phyloP scores from a whole-genome alignment of 768 basidiomycete genomes.

The Suillus weaverae region DNA sequence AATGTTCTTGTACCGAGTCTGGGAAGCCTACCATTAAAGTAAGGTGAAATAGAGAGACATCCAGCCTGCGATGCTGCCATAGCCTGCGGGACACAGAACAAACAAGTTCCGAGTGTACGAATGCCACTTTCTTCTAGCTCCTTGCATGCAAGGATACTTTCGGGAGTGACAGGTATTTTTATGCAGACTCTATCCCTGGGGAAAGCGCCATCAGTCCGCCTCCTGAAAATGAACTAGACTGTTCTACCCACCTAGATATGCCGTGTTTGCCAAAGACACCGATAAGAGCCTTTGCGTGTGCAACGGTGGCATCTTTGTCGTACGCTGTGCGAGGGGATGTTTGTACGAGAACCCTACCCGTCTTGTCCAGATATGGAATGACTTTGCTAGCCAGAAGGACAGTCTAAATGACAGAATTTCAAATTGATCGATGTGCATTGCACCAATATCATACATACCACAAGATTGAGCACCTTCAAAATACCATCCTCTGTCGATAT shows the following conservation, averaged over 20 bases:
- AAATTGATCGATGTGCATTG: not conserved
- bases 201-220: not conserved
- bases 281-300: slow-evolving; percentile 43
- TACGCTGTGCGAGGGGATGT: slow-evolving; percentile 44
- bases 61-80: slow-evolving; percentile 53
- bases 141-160: slow-evolving; percentile 50
- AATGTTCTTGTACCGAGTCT: slow-evolving; percentile 6
- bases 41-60: slow-evolving; percentile 54
- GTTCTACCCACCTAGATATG: slow-evolving; percentile 36
- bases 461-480: slow-evolving; percentile 38
- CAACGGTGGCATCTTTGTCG: slow-evolving; percentile 41
- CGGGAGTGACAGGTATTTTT: slow-evolving; percentile 58
- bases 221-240: not conserved
- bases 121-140: slow-evolving; percentile 44
- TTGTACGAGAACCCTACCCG: slow-evolving; percentile 46
- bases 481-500: slow-evolving; percentile 26
- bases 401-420: slow-evolving; percentile 30
- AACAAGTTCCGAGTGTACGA: slow-evolving; percentile 52
- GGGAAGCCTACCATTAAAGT: slow-evolving; percentile 48
- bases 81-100: slow-evolving; percentile 58
- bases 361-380: slow-evolving; percentile 36
- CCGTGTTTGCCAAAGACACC: slow-evolving; percentile 42
- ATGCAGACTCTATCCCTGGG: slow-evolving; percentile 51
- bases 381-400: slow-evolving; percentile 46
- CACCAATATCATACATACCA: slow-evolving; percentile 30